phyloP scores from a whole-genome alignment of 257 asterid genomes.

The Dorcoceras hygrometricum region DNA sequence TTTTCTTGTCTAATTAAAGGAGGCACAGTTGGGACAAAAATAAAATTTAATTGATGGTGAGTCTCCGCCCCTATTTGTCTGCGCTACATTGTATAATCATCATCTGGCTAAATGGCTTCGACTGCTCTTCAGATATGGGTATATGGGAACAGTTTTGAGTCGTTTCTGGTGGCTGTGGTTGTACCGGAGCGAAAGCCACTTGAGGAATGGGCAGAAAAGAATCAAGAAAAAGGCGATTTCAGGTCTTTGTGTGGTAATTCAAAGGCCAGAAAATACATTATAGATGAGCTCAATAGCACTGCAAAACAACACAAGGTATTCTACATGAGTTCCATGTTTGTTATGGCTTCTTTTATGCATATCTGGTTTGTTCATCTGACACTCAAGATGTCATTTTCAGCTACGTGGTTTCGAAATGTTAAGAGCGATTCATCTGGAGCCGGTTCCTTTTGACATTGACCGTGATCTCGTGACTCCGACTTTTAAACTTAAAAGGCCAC shows the following conservation, averaged over 20 bases:
- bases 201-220: slow-evolving; percentile 71
- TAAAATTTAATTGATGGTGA: too few relatives aligned
- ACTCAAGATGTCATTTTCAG: slow-evolving; percentile 29
- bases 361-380: neutral
- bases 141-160: slow-evolving; percentile 85
- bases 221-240: slow-evolving; percentile 59
- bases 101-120: neutral
- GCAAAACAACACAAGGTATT: slow-evolving; percentile 65
- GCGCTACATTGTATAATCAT: too few relatives aligned
- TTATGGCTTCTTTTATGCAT: slow-evolving; percentile 9
- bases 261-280: slow-evolving; percentile 56
- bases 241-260: slow-evolving; percentile 48
- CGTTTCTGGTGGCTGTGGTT: slow-evolving; percentile 84
- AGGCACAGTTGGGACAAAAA: too few relatives aligned
- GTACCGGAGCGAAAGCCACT: slow-evolving; percentile 77
- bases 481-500: slow-evolving; percentile 89
- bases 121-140: slow-evolving; percentile 66
- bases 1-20: neutral
- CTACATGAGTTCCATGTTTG: neutral
- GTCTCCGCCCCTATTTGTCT: too few relatives aligned
- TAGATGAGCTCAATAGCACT: slow-evolving; percentile 72
- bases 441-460: slow-evolving; percentile 69
- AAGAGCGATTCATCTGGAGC: slow-evolving; percentile 67
- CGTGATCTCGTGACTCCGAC: slow-evolving; percentile 86
- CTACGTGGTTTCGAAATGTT: slow-evolving; percentile 90